Evolutionary conservation across 305 asterid species (phyloP), one percentile per base, ranked within the genome.

Genomic region (Salvia sclarea): DNA sequence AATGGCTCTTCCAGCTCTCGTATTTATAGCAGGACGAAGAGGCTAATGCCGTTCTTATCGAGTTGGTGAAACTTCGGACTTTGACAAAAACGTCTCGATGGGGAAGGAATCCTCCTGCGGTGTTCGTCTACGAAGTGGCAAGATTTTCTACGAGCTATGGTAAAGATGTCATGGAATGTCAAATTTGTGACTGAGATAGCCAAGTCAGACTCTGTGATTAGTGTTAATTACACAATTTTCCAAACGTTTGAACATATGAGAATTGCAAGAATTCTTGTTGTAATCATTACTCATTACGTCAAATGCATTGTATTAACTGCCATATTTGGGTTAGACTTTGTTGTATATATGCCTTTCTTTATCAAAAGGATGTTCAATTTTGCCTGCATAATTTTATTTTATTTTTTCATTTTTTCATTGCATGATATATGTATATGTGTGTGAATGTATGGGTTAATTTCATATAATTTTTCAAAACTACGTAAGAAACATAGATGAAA

Each of bases 21-120:
- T 84, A 81, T 85, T 81, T 87, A 84, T 85, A 87, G 83, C 6
- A 44, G 49, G 59, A 61, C 1, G 40, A 30, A 54, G 21, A 50
- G 33, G 30, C 18, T 61, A 45, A 53, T 47, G 41, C 40, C 70
- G 47, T 16, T 25, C 71, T 68, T 59, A 41, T 56, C 48, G 25
- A n/a, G 44, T 44, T 43, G 83, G 82, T 6, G 2, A 16, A 8
- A 69, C 54, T 61, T 30, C 38, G 56, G 73, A 76, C 71, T 33
- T 74, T 75, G 83, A 71, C 80, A 71, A 56, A 56, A 45, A 8
- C 50, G 18, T 7, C 61, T 60, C 30, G 63, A 48, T n/a, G n/a
- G n/a, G n/a, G n/a, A n/a, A n/a, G n/a, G n/a, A n/a, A n/a, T n/a
- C n/a, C n/a, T n/a, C n/a, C n/a, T n/a, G n/a, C n/a, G n/a, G n/a